Percentiles rank a stretch among this genome's conserved stretches.
Evolutionary conservation across 2,329 filamentous ascomycete species (phyloP).

Genomic region (Colletotrichum sublineola): DNA sequence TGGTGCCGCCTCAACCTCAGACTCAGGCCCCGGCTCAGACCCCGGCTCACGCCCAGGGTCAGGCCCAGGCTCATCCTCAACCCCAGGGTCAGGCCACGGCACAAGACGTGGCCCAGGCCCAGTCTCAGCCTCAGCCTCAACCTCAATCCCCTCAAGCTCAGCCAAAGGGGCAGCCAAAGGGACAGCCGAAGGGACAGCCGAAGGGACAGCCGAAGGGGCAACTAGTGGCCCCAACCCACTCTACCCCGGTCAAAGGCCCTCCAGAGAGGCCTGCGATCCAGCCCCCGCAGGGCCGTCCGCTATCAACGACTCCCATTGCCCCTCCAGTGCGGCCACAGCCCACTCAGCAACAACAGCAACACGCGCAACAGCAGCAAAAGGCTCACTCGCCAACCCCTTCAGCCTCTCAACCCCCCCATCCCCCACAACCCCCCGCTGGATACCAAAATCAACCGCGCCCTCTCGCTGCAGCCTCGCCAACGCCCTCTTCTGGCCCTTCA

Average conservation of each 20-base stretch:
- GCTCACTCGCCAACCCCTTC: constrained; percentile 29
- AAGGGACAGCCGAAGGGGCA: constrained; percentile 53
- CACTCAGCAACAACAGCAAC: constrained; percentile 45
- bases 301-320: constrained; percentile 52
- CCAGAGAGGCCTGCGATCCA: constrained; percentile 35
- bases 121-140: constrained; percentile 44
- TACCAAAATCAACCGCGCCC: constrained; percentile 34
- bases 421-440: constrained; percentile 46
- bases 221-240: constrained; percentile 52
- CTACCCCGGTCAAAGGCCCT: constrained; percentile 46
- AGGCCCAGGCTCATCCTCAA: constrained; percentile 44
- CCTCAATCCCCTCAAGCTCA: constrained; percentile 43
- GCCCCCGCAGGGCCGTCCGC: constrained; percentile 48
- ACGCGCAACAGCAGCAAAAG: constrained; percentile 37
- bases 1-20: constrained; percentile 38
- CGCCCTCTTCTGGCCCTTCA: constrained; percentile 32
- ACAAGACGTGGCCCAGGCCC: constrained; percentile 24
- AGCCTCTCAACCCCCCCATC: constrained; percentile 50
- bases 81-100: constrained; percentile 44
- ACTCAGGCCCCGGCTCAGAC: constrained; percentile 41
- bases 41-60: constrained; percentile 47
- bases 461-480: constrained; percentile 41
- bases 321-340: constrained; percentile 52
- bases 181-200: constrained; percentile 50
- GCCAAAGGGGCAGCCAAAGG: constrained; percentile 51